Percentiles rank a stretch among this genome's conserved stretches.
These are phyloP conservation scores for Ceratorhiza oryzae-sativae DNA, from an alignment of 1,284 basidiomycete genomes.

Conservation along the genomic window DNA sequence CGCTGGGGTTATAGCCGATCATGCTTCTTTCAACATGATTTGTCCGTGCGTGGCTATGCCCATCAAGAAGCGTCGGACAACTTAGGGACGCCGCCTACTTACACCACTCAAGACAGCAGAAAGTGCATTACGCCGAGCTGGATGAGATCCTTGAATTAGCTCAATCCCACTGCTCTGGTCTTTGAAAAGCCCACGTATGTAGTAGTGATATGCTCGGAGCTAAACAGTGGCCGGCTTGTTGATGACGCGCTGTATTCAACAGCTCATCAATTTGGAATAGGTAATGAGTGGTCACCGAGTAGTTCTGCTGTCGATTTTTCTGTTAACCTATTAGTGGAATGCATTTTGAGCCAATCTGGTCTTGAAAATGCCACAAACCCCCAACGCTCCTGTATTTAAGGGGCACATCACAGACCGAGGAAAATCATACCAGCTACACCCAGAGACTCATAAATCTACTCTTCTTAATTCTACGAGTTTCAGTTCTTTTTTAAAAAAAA, in stretches of 20 bases:
- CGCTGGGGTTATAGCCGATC: not conserved
- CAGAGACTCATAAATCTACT: not conserved
- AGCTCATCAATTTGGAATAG: not conserved
- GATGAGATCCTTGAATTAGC: not conserved
- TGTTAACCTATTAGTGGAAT: not conserved
- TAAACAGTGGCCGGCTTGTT: not conserved
- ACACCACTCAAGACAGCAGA: not conserved
- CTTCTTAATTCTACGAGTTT: not conserved
- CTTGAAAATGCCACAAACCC: too few relatives aligned
- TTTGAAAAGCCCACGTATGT: not conserved
- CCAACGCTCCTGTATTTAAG: not conserved
- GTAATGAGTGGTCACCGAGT: too few relatives aligned
- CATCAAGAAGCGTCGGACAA: not conserved
- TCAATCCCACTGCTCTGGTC: too few relatives aligned
- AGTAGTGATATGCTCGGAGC: not conserved
- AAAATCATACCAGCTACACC: not conserved
- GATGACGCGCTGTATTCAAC: not conserved
- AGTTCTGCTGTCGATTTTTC: not conserved
- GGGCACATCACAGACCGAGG: not conserved
- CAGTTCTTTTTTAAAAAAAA: too few relatives aligned
- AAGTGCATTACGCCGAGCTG: not conserved
- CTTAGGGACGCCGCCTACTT: not conserved
- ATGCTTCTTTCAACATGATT: not conserved
- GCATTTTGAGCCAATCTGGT: not conserved
- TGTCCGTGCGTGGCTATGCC: not conserved